Base-by-base conservation (phyloP, 2,329 filamentous ascomycete genomes). In the Colletotrichum theobromicola region DNA sequence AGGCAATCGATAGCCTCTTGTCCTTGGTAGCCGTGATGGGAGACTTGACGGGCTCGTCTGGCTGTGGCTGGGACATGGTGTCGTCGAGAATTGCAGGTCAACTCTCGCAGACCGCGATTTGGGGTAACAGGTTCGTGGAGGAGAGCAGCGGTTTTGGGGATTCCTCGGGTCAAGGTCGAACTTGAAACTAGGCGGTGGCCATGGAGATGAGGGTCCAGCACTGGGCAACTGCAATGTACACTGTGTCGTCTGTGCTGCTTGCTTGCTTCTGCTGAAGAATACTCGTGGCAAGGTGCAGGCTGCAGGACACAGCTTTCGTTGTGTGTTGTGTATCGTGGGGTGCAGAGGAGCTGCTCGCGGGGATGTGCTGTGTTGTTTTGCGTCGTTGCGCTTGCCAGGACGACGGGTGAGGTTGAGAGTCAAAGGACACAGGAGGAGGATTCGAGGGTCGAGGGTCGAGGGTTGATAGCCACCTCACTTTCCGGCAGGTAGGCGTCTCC, bases 1-100 rank as follows among this genome's bases (percentile, higher is more conserved):
- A 76, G 30, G 71, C 67, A 7, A 60, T 62, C 34, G 74, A 76
- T 28, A 73, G 70, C 55, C 75, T 76, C 74, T 66, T 77, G 24
- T 75, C 75, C 64, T 74, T 72, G 34, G 70, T 53, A 32, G 53
- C 72, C 50, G 77, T 77, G 67, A 78, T 76, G 57, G 80, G 46
- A 15, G 63, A 53, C 57, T 32, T 80, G 68, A 77, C 78, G 74
- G 74, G 76, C 64, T 82, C 80, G 72, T 80, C 81, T 68, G 77
- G 78, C 77, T 83, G 82, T 68, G 77, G 78, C 77, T 83, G 82
- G 76, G 82, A 80, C 83, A 85, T 85, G 78, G 72, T 78, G 76
- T 72, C 72, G 75, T 77, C 50, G 58, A 72, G 67, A 30, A 65
- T 62, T 16, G 63, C 16, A 64, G 65, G 46, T 73, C 58, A 61